Percentiles rank a stretch among this genome's conserved stretches.
Conservation (phyloP, 2,329 filamentous ascomycete genomes). For the Aschersonia sp. region DNA sequence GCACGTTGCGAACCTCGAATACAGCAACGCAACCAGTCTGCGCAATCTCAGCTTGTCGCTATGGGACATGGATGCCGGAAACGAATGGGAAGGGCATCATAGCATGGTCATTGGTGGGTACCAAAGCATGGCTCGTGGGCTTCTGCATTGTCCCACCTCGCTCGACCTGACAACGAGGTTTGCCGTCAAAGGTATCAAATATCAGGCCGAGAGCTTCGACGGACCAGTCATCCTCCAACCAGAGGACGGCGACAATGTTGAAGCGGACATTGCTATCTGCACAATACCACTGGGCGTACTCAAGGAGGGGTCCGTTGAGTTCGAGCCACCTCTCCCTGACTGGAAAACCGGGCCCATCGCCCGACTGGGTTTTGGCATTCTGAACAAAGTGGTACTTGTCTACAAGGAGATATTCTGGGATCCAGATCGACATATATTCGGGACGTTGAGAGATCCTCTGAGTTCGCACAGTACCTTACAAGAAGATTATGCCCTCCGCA, state of each 20-base stretch:
- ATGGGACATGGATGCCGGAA: conserved; percentile 96
- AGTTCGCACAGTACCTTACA: conserved; percentile 59
- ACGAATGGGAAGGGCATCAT: conserved; percentile 92
- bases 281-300: conserved; percentile 84
- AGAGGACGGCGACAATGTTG: conserved; percentile 59
- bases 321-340: conserved; percentile 75
- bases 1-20: conserved; percentile 97
- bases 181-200: conserved; percentile 55
- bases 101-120: conserved; percentile 91
- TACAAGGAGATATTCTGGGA: conserved; percentile 91
- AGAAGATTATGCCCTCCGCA: conserved; percentile 59
- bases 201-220: conserved; percentile 33
- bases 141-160: conserved; percentile 61
- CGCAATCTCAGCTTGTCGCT: conserved; percentile 74
- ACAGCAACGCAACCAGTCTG: conserved; percentile 86
- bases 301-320: conserved; percentile 69
- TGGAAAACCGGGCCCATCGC: conserved; percentile 74
- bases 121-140: conserved; percentile 76
- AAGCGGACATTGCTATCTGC: conserved; percentile 83
- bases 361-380: conserved; percentile 77
- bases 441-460: conserved; percentile 63
- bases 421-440: conserved; percentile 78
- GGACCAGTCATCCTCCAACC: conserved; percentile 52
- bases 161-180: conserved; percentile 65
- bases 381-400: conserved; percentile 91